Conservation (phyloP, 306 rosid species). For the Myrica gale region DNA sequence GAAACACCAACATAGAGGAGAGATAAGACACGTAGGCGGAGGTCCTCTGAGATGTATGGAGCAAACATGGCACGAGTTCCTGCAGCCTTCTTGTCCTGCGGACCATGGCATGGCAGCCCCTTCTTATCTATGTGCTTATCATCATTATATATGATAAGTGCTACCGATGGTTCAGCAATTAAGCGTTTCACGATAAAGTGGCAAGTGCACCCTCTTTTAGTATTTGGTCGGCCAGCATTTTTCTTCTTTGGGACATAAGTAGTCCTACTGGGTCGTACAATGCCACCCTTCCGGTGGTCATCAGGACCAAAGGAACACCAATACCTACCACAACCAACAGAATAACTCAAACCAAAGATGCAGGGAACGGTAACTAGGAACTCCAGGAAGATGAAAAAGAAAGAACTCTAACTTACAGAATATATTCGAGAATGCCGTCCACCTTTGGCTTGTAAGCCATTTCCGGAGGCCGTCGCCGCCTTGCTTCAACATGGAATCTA, state of each 20-base stretch:
- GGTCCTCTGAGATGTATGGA: conserved; percentile 89
- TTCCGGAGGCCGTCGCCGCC: conserved; percentile 57
- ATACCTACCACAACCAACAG: conserved; percentile 49
- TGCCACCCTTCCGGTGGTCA: conserved; percentile 81
- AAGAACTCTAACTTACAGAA: conserved; percentile 58
- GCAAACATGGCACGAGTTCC: conserved; percentile 90
- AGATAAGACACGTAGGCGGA: conserved; percentile 75
- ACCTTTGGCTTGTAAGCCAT: conserved; percentile 73
- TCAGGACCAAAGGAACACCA: conserved; percentile 99
- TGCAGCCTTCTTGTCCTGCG: conserved; percentile 79
- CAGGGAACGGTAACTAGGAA: background rate
- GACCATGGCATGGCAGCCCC: conserved; percentile 92
- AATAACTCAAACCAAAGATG: conserved; percentile 26
- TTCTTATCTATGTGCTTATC: conserved; percentile 86
- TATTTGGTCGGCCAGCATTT: conserved; percentile 84
- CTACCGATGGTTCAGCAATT: conserved; percentile 83
- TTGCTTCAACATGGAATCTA: conserved; percentile 84
- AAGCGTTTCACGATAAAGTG: conserved; percentile 90
- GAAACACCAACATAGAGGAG: conserved; percentile 82
- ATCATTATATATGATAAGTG: conserved; percentile 71
- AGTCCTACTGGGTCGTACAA: conserved; percentile 75
- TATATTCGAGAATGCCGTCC: conserved; percentile 89
- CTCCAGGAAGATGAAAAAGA: background rate
- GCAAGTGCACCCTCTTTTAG: conserved; percentile 90
- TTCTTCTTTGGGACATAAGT: conserved; percentile 78